A percentile compares a stretch with the other conserved stretches of the same genome.
Conservation (phyloP, 2,329 filamentous ascomycete species). For the Aspergillus candidus region DNA sequence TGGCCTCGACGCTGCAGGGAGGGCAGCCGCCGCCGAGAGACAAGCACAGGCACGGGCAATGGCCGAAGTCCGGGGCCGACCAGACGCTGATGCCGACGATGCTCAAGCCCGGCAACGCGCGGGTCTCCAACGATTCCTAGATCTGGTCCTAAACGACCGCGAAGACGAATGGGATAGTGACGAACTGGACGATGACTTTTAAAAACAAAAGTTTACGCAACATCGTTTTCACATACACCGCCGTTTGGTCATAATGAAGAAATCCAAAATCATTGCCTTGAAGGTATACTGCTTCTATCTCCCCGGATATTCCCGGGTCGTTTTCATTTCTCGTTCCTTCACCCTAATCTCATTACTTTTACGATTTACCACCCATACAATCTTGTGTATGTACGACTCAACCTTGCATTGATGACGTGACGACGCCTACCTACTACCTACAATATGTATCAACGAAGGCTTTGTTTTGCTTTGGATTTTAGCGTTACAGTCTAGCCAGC, state of each 20-base stretch:
- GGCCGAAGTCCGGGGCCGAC: conserved; percentile 29
- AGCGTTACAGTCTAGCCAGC: not conserved
- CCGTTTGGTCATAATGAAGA: no score
- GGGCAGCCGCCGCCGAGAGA: conserved; percentile 33
- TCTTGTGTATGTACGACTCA: conserved; percentile 1
- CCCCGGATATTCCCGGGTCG: not conserved
- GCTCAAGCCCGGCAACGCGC: conserved; percentile 10
- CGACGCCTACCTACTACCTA: conserved; percentile 1
- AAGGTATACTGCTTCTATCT: not conserved
- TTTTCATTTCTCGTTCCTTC: not conserved
- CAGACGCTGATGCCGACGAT: conserved; percentile 15
- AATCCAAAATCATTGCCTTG: no score
- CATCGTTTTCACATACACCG: not conserved
- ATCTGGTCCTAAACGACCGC: conserved; percentile 47
- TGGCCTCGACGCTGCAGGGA: conserved; percentile 28
- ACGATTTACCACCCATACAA: conserved; percentile 6
- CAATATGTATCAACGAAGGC: conserved; percentile 6
- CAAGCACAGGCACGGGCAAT: conserved; percentile 36
- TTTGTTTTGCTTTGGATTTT: not conserved
- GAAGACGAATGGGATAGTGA: conserved; percentile 58
- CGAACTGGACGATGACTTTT: conserved; percentile 45
- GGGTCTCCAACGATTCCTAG: conserved; percentile 48
- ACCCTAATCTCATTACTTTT: not conserved
- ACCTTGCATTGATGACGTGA: conserved; percentile 2
- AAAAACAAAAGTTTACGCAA: not conserved